Evolutionary conservation across 2,329 filamentous ascomycete genomes (phyloP).

Genomic region (Clonostachys chloroleuca): DNA sequence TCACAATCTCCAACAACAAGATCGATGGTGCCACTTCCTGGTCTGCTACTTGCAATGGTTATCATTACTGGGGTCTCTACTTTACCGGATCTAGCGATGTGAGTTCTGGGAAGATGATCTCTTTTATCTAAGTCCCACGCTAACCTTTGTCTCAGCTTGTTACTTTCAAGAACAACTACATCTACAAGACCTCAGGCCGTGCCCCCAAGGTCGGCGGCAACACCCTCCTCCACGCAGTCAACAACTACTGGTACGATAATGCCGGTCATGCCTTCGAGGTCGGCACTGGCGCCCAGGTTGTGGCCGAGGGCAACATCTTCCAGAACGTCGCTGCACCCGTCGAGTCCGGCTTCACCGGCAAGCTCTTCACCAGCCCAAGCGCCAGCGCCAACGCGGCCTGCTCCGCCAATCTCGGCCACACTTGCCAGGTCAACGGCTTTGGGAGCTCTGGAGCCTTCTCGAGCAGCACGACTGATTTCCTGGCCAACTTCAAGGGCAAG

Average conservation of each 20-base stretch:
- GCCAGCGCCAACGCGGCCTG: slow-evolving; percentile 11
- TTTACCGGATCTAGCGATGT: slow-evolving; percentile 50
- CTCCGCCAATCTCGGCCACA: not conserved
- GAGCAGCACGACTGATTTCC: not conserved
- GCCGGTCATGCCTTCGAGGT: slow-evolving; percentile 52
- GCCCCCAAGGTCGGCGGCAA: slow-evolving; percentile 53
- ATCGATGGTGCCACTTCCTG: slow-evolving; percentile 51
- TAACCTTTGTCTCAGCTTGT: slow-evolving; percentile 12
- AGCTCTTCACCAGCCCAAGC: slow-evolving; percentile 6
- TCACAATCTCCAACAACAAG: slow-evolving; percentile 57
- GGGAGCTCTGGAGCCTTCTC: not conserved
- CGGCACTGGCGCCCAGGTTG: slow-evolving; percentile 33
- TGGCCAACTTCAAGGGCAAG: not conserved
- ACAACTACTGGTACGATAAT: slow-evolving; percentile 57
- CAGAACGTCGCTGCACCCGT: slow-evolving; percentile 42
- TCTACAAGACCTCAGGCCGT: slow-evolving; percentile 53
- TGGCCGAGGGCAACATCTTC: slow-evolving; percentile 56
- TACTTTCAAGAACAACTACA: slow-evolving; percentile 57
- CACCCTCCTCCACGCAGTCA: slow-evolving; percentile 52
- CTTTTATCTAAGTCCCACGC: too few relatives aligned
- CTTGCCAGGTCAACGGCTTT: slow-evolving; percentile 30
- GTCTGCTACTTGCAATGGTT: slow-evolving; percentile 52
- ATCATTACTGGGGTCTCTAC: slow-evolving; percentile 58
- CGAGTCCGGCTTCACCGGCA: slow-evolving; percentile 6
- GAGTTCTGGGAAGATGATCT: slow-evolving; percentile 5